Conservation (phyloP, 2,329 filamentous ascomycete species). For the Beauveria medogensis region DNA sequence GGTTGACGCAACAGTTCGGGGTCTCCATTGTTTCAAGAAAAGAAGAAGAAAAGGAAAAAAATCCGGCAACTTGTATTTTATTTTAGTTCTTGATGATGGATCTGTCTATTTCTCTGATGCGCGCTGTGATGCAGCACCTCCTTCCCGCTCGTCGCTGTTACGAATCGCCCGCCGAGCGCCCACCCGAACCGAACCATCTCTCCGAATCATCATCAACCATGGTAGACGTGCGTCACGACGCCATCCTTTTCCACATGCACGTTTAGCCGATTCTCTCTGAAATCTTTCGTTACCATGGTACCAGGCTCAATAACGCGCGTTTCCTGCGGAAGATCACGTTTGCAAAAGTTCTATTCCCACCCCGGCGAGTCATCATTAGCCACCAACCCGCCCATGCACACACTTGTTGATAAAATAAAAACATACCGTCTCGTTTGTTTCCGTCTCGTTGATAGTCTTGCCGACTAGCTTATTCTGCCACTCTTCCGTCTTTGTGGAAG, state of each 20-base stretch:
- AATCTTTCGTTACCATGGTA: conserved; percentile 51
- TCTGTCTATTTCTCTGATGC: background rate
- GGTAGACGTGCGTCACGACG: conserved; percentile 49
- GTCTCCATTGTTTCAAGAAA: background rate
- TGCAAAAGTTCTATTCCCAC: conserved; percentile 47
- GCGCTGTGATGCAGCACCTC: background rate
- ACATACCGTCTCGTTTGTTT: conserved; percentile 45
- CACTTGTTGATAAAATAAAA: background rate
- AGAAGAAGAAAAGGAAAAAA: background rate
- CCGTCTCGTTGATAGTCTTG: conserved; percentile 49
- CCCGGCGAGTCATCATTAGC: background rate
- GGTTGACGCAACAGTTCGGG: background rate
- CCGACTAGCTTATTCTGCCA: conserved; percentile 57
- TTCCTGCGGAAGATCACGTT: conserved; percentile 48
- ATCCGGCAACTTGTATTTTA: background rate
- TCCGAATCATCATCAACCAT: conserved; percentile 48
- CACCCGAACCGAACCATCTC: background rate
- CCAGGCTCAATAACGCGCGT: conserved; percentile 50
- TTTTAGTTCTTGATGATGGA: no score
- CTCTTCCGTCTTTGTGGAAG: conserved; percentile 41
- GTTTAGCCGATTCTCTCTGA: conserved; percentile 46
- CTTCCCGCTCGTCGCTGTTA: background rate
- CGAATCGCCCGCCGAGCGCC: background rate
- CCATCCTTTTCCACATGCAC: conserved; percentile 53
- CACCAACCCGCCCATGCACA: background rate